A percentile compares a stretch with the other conserved stretches of the same genome.
Conservation (phyloP, 768 basidiomycete genomes). For the Gloeophyllum trabeum region DNA sequence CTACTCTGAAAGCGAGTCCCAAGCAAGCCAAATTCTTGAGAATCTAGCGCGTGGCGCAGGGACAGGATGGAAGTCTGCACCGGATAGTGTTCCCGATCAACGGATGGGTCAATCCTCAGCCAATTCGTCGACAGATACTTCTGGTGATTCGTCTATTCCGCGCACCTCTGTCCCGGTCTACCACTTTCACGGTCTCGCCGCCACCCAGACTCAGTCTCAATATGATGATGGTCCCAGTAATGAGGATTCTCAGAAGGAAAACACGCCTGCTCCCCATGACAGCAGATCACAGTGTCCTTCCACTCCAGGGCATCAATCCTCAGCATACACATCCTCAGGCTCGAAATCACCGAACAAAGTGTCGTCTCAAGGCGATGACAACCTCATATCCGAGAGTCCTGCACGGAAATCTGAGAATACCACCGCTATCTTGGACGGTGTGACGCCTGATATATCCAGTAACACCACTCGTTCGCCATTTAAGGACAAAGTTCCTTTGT, state of each 20-base stretch:
- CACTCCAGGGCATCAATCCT: background rate
- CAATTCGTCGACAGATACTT: no score
- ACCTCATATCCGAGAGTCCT: no score
- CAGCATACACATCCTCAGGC: background rate
- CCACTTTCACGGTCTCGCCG: slow-evolving; percentile 45
- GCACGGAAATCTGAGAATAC: no score
- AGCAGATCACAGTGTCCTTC: background rate
- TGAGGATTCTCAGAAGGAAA: slow-evolving; percentile 46
- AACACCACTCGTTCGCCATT: no score
- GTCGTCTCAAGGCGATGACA: no score
- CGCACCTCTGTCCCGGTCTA: slow-evolving; percentile 32
- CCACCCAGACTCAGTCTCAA: slow-evolving; percentile 44
- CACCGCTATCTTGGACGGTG: no score
- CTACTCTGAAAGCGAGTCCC: slow-evolving; percentile 8
- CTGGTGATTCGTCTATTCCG: no score
- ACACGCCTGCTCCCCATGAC: slow-evolving; percentile 15
- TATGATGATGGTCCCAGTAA: slow-evolving; percentile 17
- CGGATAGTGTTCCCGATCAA: no score
- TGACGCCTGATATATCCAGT: no score
- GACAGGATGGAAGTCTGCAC: background rate
- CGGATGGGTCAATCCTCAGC: no score
- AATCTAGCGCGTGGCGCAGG: slow-evolving; percentile 5
- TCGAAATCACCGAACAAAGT: background rate
- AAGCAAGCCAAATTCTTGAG: slow-evolving; percentile 12
- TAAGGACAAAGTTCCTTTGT: background rate